Evolutionary conservation across 2,329 filamentous ascomycete genomes (phyloP).

Genomic region (Anthostomella pinea): DNA sequence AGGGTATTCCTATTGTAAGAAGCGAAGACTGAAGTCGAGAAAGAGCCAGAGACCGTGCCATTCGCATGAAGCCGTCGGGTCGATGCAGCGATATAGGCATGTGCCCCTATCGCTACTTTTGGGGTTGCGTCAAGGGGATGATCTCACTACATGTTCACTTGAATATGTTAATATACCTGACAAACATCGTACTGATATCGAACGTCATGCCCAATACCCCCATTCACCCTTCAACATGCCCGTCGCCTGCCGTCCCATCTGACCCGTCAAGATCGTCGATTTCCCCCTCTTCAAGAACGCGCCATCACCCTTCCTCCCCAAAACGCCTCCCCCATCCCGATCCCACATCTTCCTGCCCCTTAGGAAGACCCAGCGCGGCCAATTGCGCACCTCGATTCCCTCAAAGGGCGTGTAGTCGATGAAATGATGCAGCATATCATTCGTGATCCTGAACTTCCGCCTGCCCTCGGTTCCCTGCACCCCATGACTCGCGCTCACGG

Average conservation of each 20-base stretch:
- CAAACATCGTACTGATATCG: too few species aligned
- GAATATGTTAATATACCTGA: too few species aligned
- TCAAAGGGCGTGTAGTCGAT: conserved; percentile 20
- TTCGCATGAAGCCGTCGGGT: too few species aligned
- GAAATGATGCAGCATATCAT: conserved; percentile 13
- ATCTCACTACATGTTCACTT: too few species aligned
- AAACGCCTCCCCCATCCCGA: conserved; percentile 6
- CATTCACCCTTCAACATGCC: conserved; percentile 3
- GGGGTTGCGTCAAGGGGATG: too few species aligned
- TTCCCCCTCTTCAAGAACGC: conserved; percentile 5
- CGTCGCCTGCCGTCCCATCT: conserved; percentile 5
- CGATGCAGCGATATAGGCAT: too few species aligned
- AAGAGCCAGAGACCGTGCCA: too few species aligned
- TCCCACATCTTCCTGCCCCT: conserved; percentile 10
- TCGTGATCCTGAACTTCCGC: conserved; percentile 13
- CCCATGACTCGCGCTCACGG: conserved; percentile 3
- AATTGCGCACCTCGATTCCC: conserved; percentile 14
- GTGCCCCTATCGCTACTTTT: too few species aligned
- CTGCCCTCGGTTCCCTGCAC: neutral
- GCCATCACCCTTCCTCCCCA: conserved; percentile 6
- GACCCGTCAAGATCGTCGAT: conserved; percentile 4
- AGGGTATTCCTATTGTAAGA: too few species aligned
- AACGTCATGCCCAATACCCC: conserved; percentile 2
- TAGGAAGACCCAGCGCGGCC: conserved; percentile 14
- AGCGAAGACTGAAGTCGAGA: too few species aligned